Evolutionary conservation across 2,329 filamentous ascomycete genomes (phyloP).

Genomic region (Cladosporium sp.): DNA sequence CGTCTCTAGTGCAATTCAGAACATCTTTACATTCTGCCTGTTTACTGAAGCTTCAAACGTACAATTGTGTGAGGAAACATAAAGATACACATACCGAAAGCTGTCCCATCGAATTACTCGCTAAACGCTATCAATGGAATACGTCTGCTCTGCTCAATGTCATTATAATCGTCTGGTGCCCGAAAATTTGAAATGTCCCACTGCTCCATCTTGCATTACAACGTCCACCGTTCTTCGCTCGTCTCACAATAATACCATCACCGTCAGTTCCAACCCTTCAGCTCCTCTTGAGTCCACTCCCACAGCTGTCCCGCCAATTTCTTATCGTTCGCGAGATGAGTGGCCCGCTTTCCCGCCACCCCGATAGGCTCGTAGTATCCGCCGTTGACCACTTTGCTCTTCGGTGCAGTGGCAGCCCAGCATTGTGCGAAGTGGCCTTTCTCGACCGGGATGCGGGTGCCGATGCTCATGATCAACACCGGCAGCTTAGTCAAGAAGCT

Average conservation of each 20-base stretch:
- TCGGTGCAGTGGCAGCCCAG: constrained; percentile 20
- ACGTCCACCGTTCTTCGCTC: background rate
- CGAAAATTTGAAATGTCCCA: background rate
- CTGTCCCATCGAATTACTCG: background rate
- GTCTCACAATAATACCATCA: background rate
- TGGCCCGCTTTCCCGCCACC: constrained; percentile 22
- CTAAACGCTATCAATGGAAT: background rate
- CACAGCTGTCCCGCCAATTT: constrained; percentile 31
- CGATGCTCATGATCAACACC: constrained; percentile 14
- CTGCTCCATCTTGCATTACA: background rate
- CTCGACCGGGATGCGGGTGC: constrained; percentile 19
- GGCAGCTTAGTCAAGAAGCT: constrained; percentile 15
- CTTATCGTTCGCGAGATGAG: constrained; percentile 27
- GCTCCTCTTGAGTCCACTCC: constrained; percentile 29
- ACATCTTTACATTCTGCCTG: no score
- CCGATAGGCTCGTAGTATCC: constrained; percentile 38
- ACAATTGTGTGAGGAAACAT: background rate
- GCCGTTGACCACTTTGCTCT: constrained; percentile 22
- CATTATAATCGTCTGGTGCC: background rate
- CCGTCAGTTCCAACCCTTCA: constrained; percentile 12
- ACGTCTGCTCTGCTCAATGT: background rate
- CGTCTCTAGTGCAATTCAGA: no score
- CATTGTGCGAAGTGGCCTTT: constrained; percentile 21
- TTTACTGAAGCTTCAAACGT: no score
- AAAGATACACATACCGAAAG: background rate